A percentile compares a stretch with the other conserved stretches of the same genome.
phyloP scores from a whole-genome alignment of 805 yeast genomes.

The Tetrapisispora phaffii region DNA sequence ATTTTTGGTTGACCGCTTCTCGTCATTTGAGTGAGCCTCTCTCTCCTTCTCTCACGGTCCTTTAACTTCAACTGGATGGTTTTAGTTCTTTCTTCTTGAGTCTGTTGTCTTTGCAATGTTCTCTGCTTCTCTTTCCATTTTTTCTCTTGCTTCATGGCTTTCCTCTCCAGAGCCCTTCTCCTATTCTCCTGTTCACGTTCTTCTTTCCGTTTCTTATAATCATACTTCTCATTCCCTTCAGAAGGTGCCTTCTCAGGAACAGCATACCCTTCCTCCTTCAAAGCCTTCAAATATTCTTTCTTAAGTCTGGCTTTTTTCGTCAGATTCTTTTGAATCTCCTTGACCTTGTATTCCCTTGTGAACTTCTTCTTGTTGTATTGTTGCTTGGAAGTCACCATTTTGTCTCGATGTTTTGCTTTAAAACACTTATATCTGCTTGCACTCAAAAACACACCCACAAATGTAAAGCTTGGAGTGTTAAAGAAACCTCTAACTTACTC shows the following conservation, averaged over 20 bases:
- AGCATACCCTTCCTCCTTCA: slow-evolving; percentile 59
- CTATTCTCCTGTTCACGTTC: slow-evolving; percentile 18
- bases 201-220: slow-evolving; percentile 15
- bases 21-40: slow-evolving; percentile 45
- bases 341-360: slow-evolving; percentile 32
- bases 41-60: slow-evolving; percentile 36
- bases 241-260: slow-evolving; percentile 34
- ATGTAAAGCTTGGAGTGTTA: no score
- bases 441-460: neutral
- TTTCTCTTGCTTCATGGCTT: slow-evolving; percentile 30
- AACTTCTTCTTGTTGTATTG: slow-evolving; percentile 28
- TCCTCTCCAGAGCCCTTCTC: slow-evolving; percentile 27
- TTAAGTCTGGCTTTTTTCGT: slow-evolving; percentile 72
- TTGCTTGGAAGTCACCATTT: slow-evolving; percentile 20
- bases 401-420: neutral
- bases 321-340: slow-evolving; percentile 70
- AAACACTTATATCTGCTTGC: neutral
- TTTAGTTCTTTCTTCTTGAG: slow-evolving; percentile 31
- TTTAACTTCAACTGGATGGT: slow-evolving; percentile 32
- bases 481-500: no score
- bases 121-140: slow-evolving; percentile 25
- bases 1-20: slow-evolving; percentile 77
- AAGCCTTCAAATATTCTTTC: slow-evolving; percentile 68
- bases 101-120: slow-evolving; percentile 34
- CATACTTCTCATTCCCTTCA: slow-evolving; percentile 8